Evolutionary conservation across 1,139 yeast genomes (phyloP), one percentile per base, ranked within the genome.

Genomic region (Blastobotrys indianensis): DNA sequence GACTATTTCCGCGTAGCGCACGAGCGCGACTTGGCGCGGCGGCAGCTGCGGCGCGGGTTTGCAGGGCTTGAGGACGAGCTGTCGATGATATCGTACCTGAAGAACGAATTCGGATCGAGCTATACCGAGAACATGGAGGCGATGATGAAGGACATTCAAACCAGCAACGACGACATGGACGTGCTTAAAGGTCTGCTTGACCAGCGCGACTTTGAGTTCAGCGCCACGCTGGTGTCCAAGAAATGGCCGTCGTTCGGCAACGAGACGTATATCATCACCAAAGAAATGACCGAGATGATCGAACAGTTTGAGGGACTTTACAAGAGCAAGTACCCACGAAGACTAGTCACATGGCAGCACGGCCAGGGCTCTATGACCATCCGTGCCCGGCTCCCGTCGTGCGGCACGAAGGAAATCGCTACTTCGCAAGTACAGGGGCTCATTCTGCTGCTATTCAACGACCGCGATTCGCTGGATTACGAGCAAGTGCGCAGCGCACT

Each of bases 121-220:
- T 54, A 61, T 30, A 56, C 66, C 1, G 55, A 58, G 11, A 57
- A 62, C 5, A 49, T 68, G 16, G 60, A 56, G 20, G 58, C 60
- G 10, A 70, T 70, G 74, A 52, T 68, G 39, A 56, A 58, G 30
- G 74, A 70, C 44, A 51, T 67, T 36, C 53, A 51, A 30, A 41
- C 49, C 5, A 62, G 67, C 4, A 51, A 52, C 39, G 54, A 49
- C 23, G 46, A 48, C 30, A 43, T 51, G 50, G 50, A 52, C 5
- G 56, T 55, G 29, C 46, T 62, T 61, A 45, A 49, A 52, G 36
- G 47, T 32, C 10, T 33, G n/a, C 37, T 23, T 13, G 29, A 8
- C 20, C 13, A 4, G 32, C 29, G 2, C 12, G 35, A 12, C 4
- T 7, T 37, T 6, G 31, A 35, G 4, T 61, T 69, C 35, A 52